Evolutionary conservation across 2,329 filamentous ascomycete genomes (phyloP).

Genomic region (Colletotrichum sp.): DNA sequence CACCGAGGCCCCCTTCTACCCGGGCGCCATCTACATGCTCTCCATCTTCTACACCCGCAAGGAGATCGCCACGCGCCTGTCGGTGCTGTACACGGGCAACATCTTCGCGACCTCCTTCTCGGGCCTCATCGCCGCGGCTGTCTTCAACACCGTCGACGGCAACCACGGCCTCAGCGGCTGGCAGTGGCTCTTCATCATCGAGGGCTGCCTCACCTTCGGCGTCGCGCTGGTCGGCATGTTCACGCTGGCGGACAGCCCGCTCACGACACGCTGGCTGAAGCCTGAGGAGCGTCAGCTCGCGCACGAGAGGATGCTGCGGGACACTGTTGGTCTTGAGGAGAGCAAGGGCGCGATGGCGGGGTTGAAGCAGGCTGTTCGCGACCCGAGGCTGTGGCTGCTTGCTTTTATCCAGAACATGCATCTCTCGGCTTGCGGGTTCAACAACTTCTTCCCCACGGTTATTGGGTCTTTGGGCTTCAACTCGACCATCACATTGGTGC

Average conservation of each 20-base stretch:
- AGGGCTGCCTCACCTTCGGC: conserved; percentile 31
- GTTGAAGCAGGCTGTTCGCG: conserved; percentile 28
- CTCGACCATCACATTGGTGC: conserved; percentile 45
- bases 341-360: conserved; percentile 41
- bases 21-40: conserved; percentile 43
- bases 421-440: conserved; percentile 29
- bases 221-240: conserved; percentile 35
- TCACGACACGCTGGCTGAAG: conserved; percentile 40
- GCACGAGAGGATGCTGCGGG: conserved; percentile 39
- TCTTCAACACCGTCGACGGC: conserved; percentile 38
- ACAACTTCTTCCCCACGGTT: conserved; percentile 35
- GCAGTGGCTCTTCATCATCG: conserved; percentile 39
- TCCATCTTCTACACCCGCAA: conserved; percentile 61
- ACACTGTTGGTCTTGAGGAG: conserved; percentile 33
- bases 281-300: conserved; percentile 45
- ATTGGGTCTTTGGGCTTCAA: conserved; percentile 36
- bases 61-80: conserved; percentile 46
- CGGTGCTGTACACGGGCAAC: conserved; percentile 49
- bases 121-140: conserved; percentile 48
- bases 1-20: conserved; percentile 44
- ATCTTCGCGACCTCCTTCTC: conserved; percentile 42
- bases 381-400: conserved; percentile 32
- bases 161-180: conserved; percentile 30
- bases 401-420: conserved; percentile 34
- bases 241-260: conserved; percentile 40